A percentile compares a stretch with the other conserved stretches of the same genome.
These are phyloP conservation scores for Nigrograna mackinnonii DNA, from an alignment of 2,329 filamentous ascomycete species.

Conservation along the genomic window DNA sequence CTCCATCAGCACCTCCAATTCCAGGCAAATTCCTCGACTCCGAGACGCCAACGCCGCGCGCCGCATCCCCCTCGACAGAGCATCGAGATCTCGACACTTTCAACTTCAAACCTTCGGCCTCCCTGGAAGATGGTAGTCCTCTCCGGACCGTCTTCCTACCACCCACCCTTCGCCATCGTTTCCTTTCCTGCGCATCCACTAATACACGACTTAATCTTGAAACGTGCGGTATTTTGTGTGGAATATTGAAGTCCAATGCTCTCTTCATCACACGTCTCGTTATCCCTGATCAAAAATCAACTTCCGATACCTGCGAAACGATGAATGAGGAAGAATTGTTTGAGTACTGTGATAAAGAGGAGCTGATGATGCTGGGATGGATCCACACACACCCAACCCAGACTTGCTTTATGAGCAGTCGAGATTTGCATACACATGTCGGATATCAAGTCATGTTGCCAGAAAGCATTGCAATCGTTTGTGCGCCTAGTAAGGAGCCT, in stretches of 20 bases:
- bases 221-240: conserved; percentile 93
- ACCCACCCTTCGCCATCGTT: conserved; percentile 70
- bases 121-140: conserved; percentile 85
- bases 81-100: conserved; percentile 60
- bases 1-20: conserved; percentile 19
- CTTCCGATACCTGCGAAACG: conserved; percentile 92
- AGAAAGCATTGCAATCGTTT: conserved; percentile 96
- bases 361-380: conserved; percentile 89
- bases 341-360: conserved; percentile 84
- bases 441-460: conserved; percentile 96
- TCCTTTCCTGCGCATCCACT: conserved; percentile 71
- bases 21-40: conserved; percentile 24
- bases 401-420: conserved; percentile 95
- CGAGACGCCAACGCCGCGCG: conserved; percentile 22
- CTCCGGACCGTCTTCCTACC: conserved; percentile 89
- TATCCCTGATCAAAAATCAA: conserved; percentile 88
- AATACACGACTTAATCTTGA: conserved; percentile 86
- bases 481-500: conserved; percentile 78
- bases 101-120: conserved; percentile 82
- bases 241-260: conserved; percentile 88
- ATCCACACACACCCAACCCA: conserved; percentile 98
- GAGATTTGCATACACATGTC: conserved; percentile 90
- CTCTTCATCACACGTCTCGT: conserved; percentile 87
- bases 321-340: conserved; percentile 83
- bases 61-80: conserved; percentile 26